These are phyloP conservation scores for Entomortierella parvispora DNA, from an alignment of 192 early-diverging fungal species.

Conservation along the genomic window DNA sequence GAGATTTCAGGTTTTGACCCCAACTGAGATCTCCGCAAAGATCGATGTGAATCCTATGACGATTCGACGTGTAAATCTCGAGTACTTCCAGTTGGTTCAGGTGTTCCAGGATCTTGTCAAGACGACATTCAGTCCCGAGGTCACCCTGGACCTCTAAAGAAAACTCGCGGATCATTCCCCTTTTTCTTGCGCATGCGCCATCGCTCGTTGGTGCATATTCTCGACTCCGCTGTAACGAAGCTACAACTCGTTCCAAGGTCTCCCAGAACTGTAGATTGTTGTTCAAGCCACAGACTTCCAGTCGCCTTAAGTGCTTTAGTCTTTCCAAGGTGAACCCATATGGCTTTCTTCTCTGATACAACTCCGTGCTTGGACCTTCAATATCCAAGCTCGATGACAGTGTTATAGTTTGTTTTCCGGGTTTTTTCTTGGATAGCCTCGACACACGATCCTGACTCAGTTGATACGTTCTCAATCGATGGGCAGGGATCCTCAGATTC, in stretches of 20 bases:
- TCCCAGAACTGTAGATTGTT: background rate
- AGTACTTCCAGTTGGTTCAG: background rate
- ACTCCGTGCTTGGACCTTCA: background rate
- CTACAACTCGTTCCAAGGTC: conserved; percentile 6
- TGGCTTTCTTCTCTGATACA: background rate
- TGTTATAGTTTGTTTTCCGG: too few species aligned
- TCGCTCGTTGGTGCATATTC: too few species aligned
- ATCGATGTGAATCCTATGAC: background rate
- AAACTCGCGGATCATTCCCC: background rate
- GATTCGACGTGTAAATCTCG: background rate
- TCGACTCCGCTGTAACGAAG: background rate
- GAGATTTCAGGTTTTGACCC: background rate
- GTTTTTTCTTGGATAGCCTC: background rate
- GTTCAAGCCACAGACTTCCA: conserved; percentile 1
- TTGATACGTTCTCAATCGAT: conserved; percentile 10
- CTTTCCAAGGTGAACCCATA: conserved; percentile 6
- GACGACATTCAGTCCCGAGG: too few species aligned
- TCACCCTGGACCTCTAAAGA: too few species aligned
- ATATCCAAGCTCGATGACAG: too few species aligned
- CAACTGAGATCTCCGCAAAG: too few species aligned
- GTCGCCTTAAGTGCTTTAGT: background rate
- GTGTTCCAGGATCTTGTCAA: background rate
- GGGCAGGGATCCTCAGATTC: conserved; percentile 5
- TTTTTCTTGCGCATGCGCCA: too few species aligned
- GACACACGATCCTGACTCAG: background rate